These are phyloP conservation scores for Fusarium oligoseptatum DNA, from an alignment of 2,329 filamentous ascomycete genomes.

Conservation along the genomic window DNA sequence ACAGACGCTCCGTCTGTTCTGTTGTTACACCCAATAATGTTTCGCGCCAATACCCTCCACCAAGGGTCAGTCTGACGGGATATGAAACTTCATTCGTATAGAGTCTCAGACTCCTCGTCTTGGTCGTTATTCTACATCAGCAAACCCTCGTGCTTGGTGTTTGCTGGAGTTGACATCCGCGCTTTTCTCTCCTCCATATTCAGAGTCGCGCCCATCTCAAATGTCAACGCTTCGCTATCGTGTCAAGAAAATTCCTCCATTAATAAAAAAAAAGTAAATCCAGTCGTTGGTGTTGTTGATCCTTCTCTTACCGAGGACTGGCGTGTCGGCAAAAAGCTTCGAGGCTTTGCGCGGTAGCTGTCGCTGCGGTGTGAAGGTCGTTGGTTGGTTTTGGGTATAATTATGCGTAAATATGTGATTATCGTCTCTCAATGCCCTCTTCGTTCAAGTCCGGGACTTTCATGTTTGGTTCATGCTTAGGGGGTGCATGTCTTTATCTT, in stretches of 20 bases:
- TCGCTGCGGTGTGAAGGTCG: not conserved
- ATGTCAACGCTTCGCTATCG: constrained; percentile 36
- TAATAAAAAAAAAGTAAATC: constrained; percentile 31
- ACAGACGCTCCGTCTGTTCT: constrained; percentile 1
- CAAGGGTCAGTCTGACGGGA: constrained; percentile 16
- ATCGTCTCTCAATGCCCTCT: constrained; percentile 11
- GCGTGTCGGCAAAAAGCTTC: constrained; percentile 7
- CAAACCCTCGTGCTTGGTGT: not conserved
- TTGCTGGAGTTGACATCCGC: constrained; percentile 2
- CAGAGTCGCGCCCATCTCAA: constrained; percentile 13
- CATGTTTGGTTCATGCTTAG: constrained; percentile 70
- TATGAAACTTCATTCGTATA: constrained; percentile 15
- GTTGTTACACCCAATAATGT: constrained; percentile 6
- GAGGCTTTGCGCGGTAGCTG: constrained; percentile 13
- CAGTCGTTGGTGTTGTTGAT: constrained; percentile 17
- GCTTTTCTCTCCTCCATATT: not conserved
- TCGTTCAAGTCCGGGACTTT: constrained; percentile 26
- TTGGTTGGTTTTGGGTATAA: constrained; percentile 15
- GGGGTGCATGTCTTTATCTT: constrained; percentile 63
- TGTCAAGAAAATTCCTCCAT: constrained; percentile 17
- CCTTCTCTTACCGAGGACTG: not conserved
- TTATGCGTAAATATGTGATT: constrained; percentile 28
- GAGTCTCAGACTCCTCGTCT: constrained; percentile 29
- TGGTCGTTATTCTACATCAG: not conserved
- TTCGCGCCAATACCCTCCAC: constrained; percentile 12